Evolutionary conservation across 2,329 filamentous ascomycete genomes (phyloP), one percentile per base, ranked within the genome.

Genomic region (Stemphylium lycopersici): DNA sequence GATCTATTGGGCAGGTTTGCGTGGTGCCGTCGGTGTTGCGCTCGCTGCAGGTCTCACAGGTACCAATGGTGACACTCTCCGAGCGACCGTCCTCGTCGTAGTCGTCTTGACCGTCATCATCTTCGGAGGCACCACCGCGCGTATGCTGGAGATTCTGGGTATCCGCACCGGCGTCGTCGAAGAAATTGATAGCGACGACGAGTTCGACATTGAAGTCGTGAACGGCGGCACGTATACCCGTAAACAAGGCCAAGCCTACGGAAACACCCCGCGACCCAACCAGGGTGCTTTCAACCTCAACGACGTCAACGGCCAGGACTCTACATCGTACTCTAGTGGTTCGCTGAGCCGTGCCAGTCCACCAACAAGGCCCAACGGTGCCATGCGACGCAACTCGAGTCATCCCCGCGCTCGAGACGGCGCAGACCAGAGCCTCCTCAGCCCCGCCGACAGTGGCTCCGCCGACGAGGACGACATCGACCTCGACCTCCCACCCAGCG

Each of bases 81-180:
- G 92, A 65, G 95, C 95, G 6, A 99, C 95, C 0, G 93, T 99
- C n/a, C 81, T 99, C 10, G 93, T 99, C 8, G 95, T 98, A 0
- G 95, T 99, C 4, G 93, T 99, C 66, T 80, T 99, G 56, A 98
- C 95, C 0, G 95, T 99, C 67, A 99, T 99, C 76, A 98, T 99
- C 59, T 99, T 99, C 68, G 95, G 95, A 50, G 95, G 95, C 47
- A 99, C 95, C 6, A 99, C 95, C 0, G 93, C 93, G 11, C 89
- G 93, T 51, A 99, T 99, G 95, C 81, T 99, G 15, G 95, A 99
- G 74, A 99, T 99, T 49, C 80, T 98, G 13, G 90, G 92, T n/a
- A 99, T 99, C 58, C 87, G 91, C 52, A 99, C 93, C 0, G 95
- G 95, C 0, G 93, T 99, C 0, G 90, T 97, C 0, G 95, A 99